Evolutionary conservation across 2,329 filamentous ascomycete species (phyloP), one percentile per base, ranked within the genome.

Genomic region (Fusarium irregulare): DNA sequence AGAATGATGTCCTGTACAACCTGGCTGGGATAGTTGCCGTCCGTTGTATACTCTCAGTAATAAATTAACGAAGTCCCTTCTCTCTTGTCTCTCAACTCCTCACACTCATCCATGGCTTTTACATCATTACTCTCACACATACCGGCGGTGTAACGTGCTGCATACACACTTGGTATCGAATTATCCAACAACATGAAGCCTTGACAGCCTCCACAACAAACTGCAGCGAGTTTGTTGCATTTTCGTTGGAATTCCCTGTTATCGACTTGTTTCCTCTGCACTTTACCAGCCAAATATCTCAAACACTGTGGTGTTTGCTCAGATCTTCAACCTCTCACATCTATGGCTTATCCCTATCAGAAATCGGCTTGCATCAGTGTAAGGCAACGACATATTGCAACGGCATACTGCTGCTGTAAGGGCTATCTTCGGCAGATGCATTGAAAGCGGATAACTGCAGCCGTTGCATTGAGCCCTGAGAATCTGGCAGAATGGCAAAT

Each of bases 141-240:
- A 40, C 18, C 25, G 34, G 49, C n/a, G 30, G 63, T 66, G 63
- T 55, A 49, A 66, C 63, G 30, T 14, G 2, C 27, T n/a, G 42
- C 21, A 56, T 23, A 23, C 23, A 27, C 21, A 4, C 25, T 21
- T 18, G 20, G 8, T 25, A n/a, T 16, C 25, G 13, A 6, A 16
- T 44, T 21, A 40, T 34, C 61, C 61, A 41, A 47, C 27, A 25
- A 51, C 11, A 12, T 18, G 11, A 23, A 18, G 14, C 12, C 20
- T 25, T 45, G 28, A 32, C 45, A 60, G 16, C 13, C 41, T 27
- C 4, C 30, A n/a, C 25, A 51, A 27, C 45, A 54, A 66, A 16
- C 18, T 27, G 40, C 21, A 20, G 18, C 13, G 14, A 3, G 37
- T 41, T 54, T 44, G 42, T 28, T 41, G 16, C 18, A 44, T 32